Conservation (phyloP, 1,139 yeast species). For the Protomyces inouyei region DNA sequence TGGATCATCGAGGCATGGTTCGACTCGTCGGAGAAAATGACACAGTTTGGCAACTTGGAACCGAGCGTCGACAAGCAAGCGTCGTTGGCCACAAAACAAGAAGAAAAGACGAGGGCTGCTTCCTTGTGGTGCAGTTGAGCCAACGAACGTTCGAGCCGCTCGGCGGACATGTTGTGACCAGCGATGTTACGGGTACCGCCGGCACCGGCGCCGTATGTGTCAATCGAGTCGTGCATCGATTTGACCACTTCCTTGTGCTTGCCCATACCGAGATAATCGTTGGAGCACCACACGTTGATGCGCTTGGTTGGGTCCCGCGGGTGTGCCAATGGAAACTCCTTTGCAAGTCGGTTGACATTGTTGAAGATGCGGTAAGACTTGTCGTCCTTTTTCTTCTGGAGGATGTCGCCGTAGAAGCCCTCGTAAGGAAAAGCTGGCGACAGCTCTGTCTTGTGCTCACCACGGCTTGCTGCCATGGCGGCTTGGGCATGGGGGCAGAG, state of each 20-base stretch:
- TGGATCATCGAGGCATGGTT: conserved; percentile 98
- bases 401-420: conserved; percentile 57
- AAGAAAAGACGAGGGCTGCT: conserved; percentile 88
- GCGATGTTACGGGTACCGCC: conserved; percentile 99
- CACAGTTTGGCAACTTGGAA: conserved; percentile 80
- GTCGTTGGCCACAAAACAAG: conserved; percentile 96
- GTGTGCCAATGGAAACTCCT: conserved; percentile 91
- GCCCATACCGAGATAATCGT: conserved; percentile 95
- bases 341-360: conserved; percentile 91
- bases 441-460: conserved; percentile 24
- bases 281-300: conserved; percentile 98
- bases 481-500: conserved; percentile 24
- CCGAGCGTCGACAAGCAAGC: conserved; percentile 92
- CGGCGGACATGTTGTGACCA: conserved; percentile 88
- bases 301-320: conserved; percentile 65
- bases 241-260: conserved; percentile 64
- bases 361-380: conserved; percentile 93
- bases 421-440: conserved; percentile 55
- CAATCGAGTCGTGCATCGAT: conserved; percentile 74
- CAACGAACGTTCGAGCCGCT: conserved; percentile 73
- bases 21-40: conserved; percentile 83
- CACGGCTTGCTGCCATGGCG: conserved; percentile 19
- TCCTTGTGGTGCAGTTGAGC: conserved; percentile 93
- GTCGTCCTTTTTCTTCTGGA: conserved; percentile 71
- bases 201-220: conserved; percentile 94